Base-by-base conservation (phyloP, 2,329 filamentous ascomycete genomes). In the Coniochaeta sp. region DNA sequence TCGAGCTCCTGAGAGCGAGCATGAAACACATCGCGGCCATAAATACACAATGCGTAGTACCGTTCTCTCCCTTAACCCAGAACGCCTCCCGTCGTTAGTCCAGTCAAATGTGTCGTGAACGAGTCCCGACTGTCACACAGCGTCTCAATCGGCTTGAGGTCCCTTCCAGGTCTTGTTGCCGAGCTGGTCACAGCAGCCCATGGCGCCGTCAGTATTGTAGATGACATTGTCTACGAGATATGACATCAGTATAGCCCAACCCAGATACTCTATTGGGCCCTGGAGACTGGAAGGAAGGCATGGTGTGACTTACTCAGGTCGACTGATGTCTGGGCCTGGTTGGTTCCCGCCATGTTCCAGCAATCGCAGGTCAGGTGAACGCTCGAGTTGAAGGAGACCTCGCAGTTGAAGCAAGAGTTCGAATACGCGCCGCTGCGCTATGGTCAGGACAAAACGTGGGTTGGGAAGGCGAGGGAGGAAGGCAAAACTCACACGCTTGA, bases 131-230 rank as follows among this genome's bases (percentile, higher is more conserved):
- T n/a, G 19, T 24, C 12, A 58, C 38, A 12, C 36, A 38, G 36
- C 4, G 17, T 34, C 16, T 40, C 38, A 47, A 12, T 17, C 26
- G 47, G 30, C 54, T 10, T 56, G 54, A 38, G 55, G 55, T 22
- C 55, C 55, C 32, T 59, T 66, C 59, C 67, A 63, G 32, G 72
- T 71, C 65, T 71, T 72, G 66, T 74, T 75, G n/a, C 75, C 75
- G 12, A 68, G 58, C 34, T 70, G 67, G 38, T 66, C 66, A 61
- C 72, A 77, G 66, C 75, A 78, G 17, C 72, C 73, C 56, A 75
- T 63, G n/a, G 63, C 62, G 5, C 75, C 75, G 47, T 77, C 65
- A 8, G 67, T 66, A 59, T 77, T 73, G 64, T 70, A 73, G 30
- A 77, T 59, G 19, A 74, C 57, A 5, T 65, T 65, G 62, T 77